Evolutionary conservation across 352 stramenopile species (phyloP).

Genomic region (Pythium apleroticum): DNA sequence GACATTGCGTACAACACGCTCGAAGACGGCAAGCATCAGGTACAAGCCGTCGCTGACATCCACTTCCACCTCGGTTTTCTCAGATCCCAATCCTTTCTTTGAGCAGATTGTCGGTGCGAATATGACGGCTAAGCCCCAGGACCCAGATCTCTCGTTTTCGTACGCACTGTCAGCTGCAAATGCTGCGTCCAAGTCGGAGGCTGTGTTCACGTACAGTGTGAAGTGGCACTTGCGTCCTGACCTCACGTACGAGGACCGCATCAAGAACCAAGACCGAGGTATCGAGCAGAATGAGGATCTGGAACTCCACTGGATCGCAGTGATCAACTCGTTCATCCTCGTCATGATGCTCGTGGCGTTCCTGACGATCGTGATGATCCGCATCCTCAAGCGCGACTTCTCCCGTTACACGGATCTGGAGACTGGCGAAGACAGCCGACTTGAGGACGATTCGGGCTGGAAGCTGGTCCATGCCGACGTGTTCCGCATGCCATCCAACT

Average conservation of each 20-base stretch:
- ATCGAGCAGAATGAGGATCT: constrained; percentile 46
- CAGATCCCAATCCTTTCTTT: neutral
- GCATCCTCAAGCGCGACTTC: constrained; percentile 98
- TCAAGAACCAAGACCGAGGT: constrained; percentile 68
- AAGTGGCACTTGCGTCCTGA: constrained; percentile 91
- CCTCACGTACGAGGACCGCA: constrained; percentile 89
- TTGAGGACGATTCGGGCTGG: constrained; percentile 97
- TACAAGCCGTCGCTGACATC: constrained; percentile 19
- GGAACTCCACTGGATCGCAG: constrained; percentile 97
- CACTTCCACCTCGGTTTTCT: neutral
- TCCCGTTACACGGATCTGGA: constrained; percentile 96
- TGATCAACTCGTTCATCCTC: constrained; percentile 98
- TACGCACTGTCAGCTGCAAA: constrained; percentile 54
- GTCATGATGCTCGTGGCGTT: constrained; percentile 97
- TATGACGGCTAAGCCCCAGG: constrained; percentile 56
- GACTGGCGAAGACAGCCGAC: constrained; percentile 76
- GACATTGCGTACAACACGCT: constrained; percentile 92
- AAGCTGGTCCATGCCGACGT: constrained; percentile 97
- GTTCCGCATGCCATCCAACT: constrained; percentile 92
- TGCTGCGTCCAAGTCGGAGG: constrained; percentile 42
- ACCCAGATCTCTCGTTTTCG: constrained; percentile 57
- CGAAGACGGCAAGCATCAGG: constrained; percentile 78
- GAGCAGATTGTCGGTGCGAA: constrained; percentile 66
- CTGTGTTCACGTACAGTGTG: constrained; percentile 95
- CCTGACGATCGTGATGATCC: constrained; percentile 96